Conservation (phyloP, 2,329 filamentous ascomycete species). For the Fusarium staphyleae region DNA sequence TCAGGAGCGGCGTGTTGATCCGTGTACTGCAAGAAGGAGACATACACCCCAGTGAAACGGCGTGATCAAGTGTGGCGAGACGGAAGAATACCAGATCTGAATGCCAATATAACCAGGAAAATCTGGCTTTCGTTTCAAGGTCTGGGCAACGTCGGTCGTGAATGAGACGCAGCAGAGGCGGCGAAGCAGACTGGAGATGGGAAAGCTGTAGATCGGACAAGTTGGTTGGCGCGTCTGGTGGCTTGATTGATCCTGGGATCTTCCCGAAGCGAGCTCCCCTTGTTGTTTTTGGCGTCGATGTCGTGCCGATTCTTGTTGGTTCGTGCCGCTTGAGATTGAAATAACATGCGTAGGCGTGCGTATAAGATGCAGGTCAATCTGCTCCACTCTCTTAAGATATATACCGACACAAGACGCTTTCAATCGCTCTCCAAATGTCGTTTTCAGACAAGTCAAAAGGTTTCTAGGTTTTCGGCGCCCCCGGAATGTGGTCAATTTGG, state of each 20-base stretch:
- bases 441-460: neutral
- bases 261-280: neutral
- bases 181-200: conserved; percentile 15
- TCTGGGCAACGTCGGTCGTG: conserved; percentile 11
- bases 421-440: neutral
- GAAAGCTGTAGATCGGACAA: conserved; percentile 1
- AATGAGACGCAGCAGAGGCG: conserved; percentile 28
- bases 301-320: conserved; percentile 1
- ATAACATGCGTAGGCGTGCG: neutral
- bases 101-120: neutral
- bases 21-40: neutral
- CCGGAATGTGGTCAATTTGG: conserved; percentile 1
- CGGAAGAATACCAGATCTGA: neutral
- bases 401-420: neutral
- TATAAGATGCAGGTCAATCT: conserved; percentile 1
- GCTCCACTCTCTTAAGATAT: neutral
- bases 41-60: neutral
- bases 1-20: neutral
- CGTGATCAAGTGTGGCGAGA: neutral
- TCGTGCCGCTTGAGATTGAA: neutral
- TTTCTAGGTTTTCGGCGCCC: conserved; percentile 10
- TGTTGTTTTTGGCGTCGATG: neutral
- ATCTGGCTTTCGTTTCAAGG: conserved; percentile 1
- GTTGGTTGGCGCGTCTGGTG: conserved; percentile 11
- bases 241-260: neutral